A percentile compares a stretch with the other conserved stretches of the same genome.
Evolutionary conservation across 495 filamentous ascomycete genomes (phyloP).

Genomic region (Xylaria telfairii): DNA sequence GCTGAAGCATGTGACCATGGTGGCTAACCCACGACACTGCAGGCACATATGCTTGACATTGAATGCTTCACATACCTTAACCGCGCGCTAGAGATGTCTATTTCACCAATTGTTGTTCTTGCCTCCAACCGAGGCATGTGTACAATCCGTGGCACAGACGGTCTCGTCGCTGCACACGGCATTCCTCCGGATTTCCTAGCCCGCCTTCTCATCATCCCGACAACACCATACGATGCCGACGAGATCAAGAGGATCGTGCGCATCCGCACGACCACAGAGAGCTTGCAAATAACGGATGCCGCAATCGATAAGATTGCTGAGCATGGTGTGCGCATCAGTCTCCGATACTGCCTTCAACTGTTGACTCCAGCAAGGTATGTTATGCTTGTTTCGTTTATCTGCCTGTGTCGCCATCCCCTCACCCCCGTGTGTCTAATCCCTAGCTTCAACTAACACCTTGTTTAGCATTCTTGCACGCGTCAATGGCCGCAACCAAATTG

Average conservation of each 20-base stretch:
- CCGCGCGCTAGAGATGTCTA: slow-evolving; percentile 88
- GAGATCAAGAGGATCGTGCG: slow-evolving; percentile 91
- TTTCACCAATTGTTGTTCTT: slow-evolving; percentile 95
- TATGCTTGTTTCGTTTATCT: not conserved
- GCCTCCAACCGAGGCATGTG: slow-evolving; percentile 94
- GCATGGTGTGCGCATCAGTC: slow-evolving; percentile 82
- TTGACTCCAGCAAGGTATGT: slow-evolving; percentile 78
- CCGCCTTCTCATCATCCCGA: slow-evolving; percentile 94
- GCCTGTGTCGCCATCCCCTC: not conserved
- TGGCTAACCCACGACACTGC: slow-evolving; percentile 22
- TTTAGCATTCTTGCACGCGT: slow-evolving; percentile 61
- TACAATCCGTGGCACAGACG: slow-evolving; percentile 84
- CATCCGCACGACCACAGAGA: slow-evolving; percentile 81
- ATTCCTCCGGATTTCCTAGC: slow-evolving; percentile 91
- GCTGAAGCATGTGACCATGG: not conserved
- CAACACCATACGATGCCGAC: slow-evolving; percentile 78
- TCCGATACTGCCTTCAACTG: slow-evolving; percentile 91
- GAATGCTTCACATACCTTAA: slow-evolving; percentile 99
- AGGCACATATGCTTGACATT: slow-evolving; percentile 99
- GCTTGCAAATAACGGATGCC: slow-evolving; percentile 76
- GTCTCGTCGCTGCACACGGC: slow-evolving; percentile 85
- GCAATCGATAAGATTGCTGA: slow-evolving; percentile 85
- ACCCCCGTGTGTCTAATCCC: not conserved
- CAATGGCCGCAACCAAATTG: slow-evolving; percentile 76
- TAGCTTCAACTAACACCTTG: slow-evolving; percentile 3